These are phyloP conservation scores for Discostella stelligeroides DNA, from an alignment of 108 stramenopile species.

Conservation along the genomic window DNA sequence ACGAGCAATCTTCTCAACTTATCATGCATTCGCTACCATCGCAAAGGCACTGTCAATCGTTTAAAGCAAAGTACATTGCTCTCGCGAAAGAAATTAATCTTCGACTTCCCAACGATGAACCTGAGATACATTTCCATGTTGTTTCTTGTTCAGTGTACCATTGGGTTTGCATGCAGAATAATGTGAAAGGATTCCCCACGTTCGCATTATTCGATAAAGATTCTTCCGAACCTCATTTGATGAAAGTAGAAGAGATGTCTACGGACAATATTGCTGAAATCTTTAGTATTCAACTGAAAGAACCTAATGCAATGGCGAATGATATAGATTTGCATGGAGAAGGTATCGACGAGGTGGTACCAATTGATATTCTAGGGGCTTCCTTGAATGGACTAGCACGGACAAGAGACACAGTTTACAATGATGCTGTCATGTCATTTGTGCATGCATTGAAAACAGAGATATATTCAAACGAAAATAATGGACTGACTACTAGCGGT, in stretches of 20 bases:
- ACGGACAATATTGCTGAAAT: conserved; percentile 24
- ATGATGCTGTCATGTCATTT: conserved; percentile 75
- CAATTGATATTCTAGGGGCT: conserved; percentile 55
- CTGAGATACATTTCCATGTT: conserved; percentile 57
- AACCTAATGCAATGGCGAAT: conserved; percentile 9
- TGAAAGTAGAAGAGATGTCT: conserved; percentile 25
- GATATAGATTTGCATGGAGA: conserved; percentile 4
- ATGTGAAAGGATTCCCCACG: conserved; percentile 61
- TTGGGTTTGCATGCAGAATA: conserved; percentile 56
- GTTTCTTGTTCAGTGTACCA: conserved; percentile 69
- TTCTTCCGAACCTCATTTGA: conserved; percentile 34
- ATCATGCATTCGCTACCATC: not conserved
- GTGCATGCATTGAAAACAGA: conserved; percentile 61
- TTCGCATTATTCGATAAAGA: conserved; percentile 52
- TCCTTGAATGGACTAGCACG: conserved; percentile 46
- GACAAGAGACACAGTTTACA: conserved; percentile 50
- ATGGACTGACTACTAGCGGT: conserved; percentile 30
- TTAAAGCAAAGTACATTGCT: conserved; percentile 65
- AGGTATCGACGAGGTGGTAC: conserved; percentile 26
- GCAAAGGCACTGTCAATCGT: conserved; percentile 55
- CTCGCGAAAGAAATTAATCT: conserved; percentile 51
- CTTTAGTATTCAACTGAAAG: conserved; percentile 24
- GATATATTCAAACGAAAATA: conserved; percentile 26
- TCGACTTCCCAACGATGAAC: conserved; percentile 24
- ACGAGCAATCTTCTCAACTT: too few relatives aligned